Evolutionary conservation across 1,284 basidiomycete species (phyloP), one percentile per base, ranked within the genome.

Genomic region (Malassezia sp.): DNA sequence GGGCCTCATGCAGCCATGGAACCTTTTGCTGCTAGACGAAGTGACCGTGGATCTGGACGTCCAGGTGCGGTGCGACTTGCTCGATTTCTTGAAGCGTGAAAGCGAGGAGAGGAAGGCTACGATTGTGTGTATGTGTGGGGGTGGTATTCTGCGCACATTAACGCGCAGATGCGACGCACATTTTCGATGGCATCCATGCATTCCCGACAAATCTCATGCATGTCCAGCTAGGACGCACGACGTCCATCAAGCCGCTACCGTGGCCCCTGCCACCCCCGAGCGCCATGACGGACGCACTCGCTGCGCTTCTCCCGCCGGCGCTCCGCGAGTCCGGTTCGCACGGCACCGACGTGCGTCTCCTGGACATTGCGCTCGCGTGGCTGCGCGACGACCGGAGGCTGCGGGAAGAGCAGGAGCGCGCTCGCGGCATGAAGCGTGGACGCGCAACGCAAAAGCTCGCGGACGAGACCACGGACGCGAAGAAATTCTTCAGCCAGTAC

Each of bases 21-120:
- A 93, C 59, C 78, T 97, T 17, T 74, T 99, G 4, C 75, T 97
- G 4, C 78, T 97, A 7, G 91, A 97, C 65, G 93, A 99, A 75
- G 89, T 96, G 42, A 97, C 91, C 0, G 93, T 97, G 26, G 93
- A 99, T 70, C 75, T 99, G n/a, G 93, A 99, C 61, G 90, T 96
- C 5, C 79, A 96, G 30, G 93, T 99, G 33, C 81, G 93, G 36
- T 80, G 85, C 41, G 85, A 93, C 54, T 75, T 99, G 18, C 78
- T 99, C 56, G 78, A 75, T 15, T 97, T 96, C 72, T 76, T 99
- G 33, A 82, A 82, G 55, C 73, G 78, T 17, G 93, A 99, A 65
- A 85, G 85, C 53, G 78, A 83, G 55, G 71, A 73, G 11, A 78
- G 93, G 18, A 79, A 80, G 0, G 85, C 90, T 3, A 96, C 91